Conservation (phyloP, 83 land plant species). For the Diphasiastrum complanatum region DNA sequence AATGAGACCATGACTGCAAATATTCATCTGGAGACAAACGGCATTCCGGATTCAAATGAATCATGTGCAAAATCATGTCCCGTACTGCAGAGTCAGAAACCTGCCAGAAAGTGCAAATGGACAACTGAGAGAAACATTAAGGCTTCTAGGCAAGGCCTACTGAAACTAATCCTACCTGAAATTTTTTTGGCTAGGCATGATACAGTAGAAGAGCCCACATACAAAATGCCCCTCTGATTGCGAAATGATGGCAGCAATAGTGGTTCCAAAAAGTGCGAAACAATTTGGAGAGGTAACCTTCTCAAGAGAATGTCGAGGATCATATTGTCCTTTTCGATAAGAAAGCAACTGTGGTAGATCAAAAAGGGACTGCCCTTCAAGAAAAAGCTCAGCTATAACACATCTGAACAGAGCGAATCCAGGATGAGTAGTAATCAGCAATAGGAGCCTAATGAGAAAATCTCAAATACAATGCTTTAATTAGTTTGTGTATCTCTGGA, state of each 20-base stretch:
- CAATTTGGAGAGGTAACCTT: no score
- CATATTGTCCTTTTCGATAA: conserved; percentile 95
- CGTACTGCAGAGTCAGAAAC: conserved; percentile 81
- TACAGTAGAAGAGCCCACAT: no score
- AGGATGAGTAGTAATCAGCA: background rate
- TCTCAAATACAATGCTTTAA: conserved; percentile 2
- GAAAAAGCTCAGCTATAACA: conserved; percentile 97
- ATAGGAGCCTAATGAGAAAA: conserved; percentile 2
- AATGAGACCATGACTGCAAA: conserved; percentile 57
- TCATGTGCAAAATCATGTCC: conserved; percentile 93
- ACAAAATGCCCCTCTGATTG: no score
- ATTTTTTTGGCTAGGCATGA: no score
- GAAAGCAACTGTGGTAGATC: conserved; percentile 90
- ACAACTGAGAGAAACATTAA: background rate
- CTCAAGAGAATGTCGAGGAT: conserved; percentile 81
- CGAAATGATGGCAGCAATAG: no score
- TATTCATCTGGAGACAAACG: conserved; percentile 81
- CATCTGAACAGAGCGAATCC: conserved; percentile 45
- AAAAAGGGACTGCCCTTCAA: conserved; percentile 92
- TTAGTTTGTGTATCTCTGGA: no score
- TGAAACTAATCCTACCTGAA: no score
- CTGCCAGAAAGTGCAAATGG: conserved; percentile 28
- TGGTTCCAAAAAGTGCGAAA: no score
- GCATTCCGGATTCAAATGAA: conserved; percentile 74
- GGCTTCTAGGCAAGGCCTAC: no score